Evolutionary conservation across 106 monocot species (phyloP).

Genomic region (Ottelia alismoides): DNA sequence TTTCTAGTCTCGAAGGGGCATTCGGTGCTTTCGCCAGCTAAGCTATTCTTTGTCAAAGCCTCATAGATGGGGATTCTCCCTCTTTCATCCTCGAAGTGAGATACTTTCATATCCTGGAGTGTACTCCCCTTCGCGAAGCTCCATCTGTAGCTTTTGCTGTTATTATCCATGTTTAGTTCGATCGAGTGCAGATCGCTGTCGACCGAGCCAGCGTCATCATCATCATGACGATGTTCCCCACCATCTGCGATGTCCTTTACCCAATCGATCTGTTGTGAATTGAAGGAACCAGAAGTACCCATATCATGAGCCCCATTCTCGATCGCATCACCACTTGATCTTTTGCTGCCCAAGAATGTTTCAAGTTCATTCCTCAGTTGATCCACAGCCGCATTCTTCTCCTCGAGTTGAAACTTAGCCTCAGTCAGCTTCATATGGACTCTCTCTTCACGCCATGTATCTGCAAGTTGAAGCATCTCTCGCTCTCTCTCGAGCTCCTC

Average conservation of each 20-base stretch:
- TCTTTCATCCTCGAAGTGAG: too few relatives aligned
- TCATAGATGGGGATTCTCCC: too few relatives aligned
- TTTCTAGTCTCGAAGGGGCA: too few relatives aligned
- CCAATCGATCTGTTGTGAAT: too few relatives aligned
- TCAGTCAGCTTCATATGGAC: slow-evolving; percentile 78
- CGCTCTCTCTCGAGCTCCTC: slow-evolving; percentile 66
- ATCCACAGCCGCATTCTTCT: slow-evolving; percentile 67
- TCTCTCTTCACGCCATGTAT: slow-evolving; percentile 68
- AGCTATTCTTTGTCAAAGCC: too few relatives aligned
- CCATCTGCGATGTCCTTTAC: too few relatives aligned
- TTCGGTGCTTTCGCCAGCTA: too few relatives aligned
- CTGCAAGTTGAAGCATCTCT: slow-evolving; percentile 79
- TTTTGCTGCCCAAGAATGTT: slow-evolving; percentile 31
- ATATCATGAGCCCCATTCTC: too few relatives aligned
- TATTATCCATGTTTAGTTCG: slow-evolving; percentile 54
- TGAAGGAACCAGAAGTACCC: too few relatives aligned
- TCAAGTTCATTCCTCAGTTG: slow-evolving; percentile 61
- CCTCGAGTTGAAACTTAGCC: slow-evolving; percentile 59
- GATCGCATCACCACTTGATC: slow-evolving; percentile 7
- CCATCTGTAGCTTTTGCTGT: slow-evolving; percentile 34
- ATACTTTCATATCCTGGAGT: too few relatives aligned
- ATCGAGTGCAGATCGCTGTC: slow-evolving; percentile 71
- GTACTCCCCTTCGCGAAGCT: too few relatives aligned
- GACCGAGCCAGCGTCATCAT: slow-evolving; percentile 17
- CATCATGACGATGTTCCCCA: neutral